Conservation (phyloP, 2,329 filamentous ascomycete species). For the Diaporthe batatas region DNA sequence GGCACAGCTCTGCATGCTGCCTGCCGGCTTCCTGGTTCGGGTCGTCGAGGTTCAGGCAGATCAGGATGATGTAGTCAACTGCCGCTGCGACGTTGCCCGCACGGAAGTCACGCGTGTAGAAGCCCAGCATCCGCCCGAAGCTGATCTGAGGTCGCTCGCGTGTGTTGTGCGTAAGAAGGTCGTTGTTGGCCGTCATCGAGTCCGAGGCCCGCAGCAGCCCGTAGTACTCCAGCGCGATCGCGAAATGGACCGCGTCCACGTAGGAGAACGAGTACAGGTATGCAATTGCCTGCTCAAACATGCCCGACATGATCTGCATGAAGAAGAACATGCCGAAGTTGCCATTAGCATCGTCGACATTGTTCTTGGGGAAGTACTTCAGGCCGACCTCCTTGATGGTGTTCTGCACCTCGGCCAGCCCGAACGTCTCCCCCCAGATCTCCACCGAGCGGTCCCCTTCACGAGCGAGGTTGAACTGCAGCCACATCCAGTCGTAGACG, state of each 20-base stretch:
- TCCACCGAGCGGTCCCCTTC: conserved; percentile 74
- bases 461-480: conserved; percentile 77
- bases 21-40: conserved; percentile 70
- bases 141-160: conserved; percentile 85
- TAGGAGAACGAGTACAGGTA: conserved; percentile 95
- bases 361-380: conserved; percentile 88
- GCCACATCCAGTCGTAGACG: conserved; percentile 79
- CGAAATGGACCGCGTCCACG: conserved; percentile 94
- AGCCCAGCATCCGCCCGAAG: conserved; percentile 92
- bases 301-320: conserved; percentile 87
- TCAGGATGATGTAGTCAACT: conserved; percentile 91
- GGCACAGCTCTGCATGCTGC: conserved; percentile 85
- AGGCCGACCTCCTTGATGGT: conserved; percentile 91
- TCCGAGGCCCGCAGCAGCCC: conserved; percentile 90
- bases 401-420: conserved; percentile 76
- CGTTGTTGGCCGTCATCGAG: conserved; percentile 79
- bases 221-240: conserved; percentile 89
- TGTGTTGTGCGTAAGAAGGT: conserved; percentile 76
- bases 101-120: conserved; percentile 96
- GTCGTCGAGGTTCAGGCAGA: conserved; percentile 88
- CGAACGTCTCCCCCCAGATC: conserved; percentile 75
- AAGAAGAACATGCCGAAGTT: conserved; percentile 94
- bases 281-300: conserved; percentile 93
- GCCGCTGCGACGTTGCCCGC: conserved; percentile 90
- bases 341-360: conserved; percentile 78